Conservation (phyloP, 768 basidiomycete species). For the Mycena sanguinolenta region DNA sequence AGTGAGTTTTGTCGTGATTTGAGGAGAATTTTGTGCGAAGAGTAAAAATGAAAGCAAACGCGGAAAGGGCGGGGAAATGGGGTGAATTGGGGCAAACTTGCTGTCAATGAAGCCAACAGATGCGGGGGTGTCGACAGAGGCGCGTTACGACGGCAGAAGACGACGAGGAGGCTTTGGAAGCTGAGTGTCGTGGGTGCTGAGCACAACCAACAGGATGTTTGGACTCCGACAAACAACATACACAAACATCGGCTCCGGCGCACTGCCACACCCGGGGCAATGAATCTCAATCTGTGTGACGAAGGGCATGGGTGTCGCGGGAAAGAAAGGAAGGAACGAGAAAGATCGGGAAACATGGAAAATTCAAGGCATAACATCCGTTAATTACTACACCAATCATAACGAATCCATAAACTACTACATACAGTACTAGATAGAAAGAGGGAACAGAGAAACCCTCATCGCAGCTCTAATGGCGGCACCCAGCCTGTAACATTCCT, state of each 20-base stretch:
- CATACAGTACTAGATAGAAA: not conserved
- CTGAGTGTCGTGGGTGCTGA: slow-evolving; percentile 19
- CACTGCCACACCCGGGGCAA: too few species aligned
- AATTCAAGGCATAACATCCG: too few species aligned
- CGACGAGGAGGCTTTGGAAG: slow-evolving; percentile 20
- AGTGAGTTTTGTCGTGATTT: slow-evolving; percentile 36
- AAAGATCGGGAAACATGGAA: too few species aligned
- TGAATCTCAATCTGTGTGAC: too few species aligned
- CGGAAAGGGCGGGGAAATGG: slow-evolving; percentile 12
- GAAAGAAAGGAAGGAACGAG: too few species aligned
- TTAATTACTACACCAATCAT: too few species aligned
- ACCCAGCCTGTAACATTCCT: slow-evolving; percentile 80
- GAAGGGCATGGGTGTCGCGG: too few species aligned
- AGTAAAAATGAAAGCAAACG: slow-evolving; percentile 24
- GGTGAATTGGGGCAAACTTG: slow-evolving; percentile 19
- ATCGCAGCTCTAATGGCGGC: slow-evolving; percentile 56
- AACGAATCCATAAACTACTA: too few species aligned
- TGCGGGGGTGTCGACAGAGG: slow-evolving; percentile 21
- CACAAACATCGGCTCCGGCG: slow-evolving; percentile 4
- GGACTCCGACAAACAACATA: slow-evolving; percentile 5
- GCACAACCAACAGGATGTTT: slow-evolving; percentile 22
- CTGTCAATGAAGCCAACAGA: slow-evolving; percentile 40
- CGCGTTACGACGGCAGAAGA: slow-evolving; percentile 30
- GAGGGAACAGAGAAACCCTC: not conserved
- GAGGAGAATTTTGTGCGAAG: slow-evolving; percentile 26